phyloP scores from a whole-genome alignment of 2,329 filamentous ascomycete genomes.

The Colletotrichum spinosum region DNA sequence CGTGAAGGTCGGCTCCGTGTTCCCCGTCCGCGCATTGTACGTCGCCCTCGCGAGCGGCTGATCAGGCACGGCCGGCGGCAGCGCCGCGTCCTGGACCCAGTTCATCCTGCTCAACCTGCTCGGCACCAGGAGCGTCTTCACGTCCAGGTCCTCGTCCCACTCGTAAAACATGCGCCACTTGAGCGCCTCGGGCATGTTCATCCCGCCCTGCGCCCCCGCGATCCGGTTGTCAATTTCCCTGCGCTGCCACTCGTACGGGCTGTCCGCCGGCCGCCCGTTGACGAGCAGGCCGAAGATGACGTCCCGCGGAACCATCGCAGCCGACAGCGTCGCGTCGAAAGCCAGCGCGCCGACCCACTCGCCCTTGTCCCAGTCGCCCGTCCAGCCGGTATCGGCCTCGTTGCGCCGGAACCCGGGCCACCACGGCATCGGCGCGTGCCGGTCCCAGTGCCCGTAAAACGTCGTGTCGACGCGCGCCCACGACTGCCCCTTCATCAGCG shows the following conservation, averaged over 20 bases:
- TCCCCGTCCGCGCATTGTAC: not conserved
- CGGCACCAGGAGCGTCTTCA: too few species aligned
- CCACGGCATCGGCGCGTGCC: slow-evolving; percentile 28
- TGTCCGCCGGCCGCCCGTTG: too few species aligned
- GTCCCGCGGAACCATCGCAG: not conserved
- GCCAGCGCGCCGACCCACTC: not conserved
- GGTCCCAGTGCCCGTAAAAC: slow-evolving; percentile 16
- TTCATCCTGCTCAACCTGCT: not conserved
- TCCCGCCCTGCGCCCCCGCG: too few species aligned
- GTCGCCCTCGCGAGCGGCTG: not conserved
- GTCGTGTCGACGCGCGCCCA: not conserved
- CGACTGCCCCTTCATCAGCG: not conserved
- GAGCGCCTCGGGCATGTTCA: too few species aligned
- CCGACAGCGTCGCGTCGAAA: not conserved
- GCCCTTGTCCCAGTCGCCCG: not conserved
- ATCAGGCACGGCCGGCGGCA: not conserved
- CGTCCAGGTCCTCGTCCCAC: too few species aligned
- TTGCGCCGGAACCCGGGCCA: slow-evolving; percentile 12
- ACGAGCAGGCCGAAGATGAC: not conserved
- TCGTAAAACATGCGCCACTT: too few species aligned
- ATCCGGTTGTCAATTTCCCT: too few species aligned
- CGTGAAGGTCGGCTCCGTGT: not conserved
- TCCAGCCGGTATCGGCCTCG: not conserved
- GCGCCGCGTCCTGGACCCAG: too few species aligned
- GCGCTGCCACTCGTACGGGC: too few species aligned